Conservation (phyloP, 441 rosid species). For the Aquilaria agallochum region DNA sequence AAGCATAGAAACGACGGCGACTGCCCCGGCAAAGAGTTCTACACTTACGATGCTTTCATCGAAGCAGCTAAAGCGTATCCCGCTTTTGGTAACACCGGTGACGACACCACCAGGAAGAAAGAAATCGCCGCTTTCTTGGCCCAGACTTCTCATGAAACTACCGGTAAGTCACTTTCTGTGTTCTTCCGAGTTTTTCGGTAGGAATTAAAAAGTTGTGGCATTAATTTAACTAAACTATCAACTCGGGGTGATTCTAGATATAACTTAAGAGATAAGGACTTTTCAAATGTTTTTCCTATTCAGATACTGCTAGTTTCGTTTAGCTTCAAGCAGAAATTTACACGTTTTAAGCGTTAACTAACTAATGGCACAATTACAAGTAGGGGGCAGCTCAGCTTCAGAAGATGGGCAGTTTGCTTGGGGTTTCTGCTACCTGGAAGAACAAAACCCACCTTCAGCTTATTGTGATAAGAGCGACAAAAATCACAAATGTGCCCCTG, state of each 20-base stretch:
- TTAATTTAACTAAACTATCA: not conserved
- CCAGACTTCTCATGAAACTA: slow-evolving; percentile 59
- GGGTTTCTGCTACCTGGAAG: slow-evolving; percentile 50
- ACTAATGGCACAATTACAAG: no score
- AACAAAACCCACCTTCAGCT: slow-evolving; percentile 21
- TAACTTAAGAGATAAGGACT: no score
- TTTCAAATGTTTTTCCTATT: no score
- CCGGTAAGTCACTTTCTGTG: slow-evolving; percentile 19
- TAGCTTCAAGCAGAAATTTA: no score
- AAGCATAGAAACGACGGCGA: slow-evolving; percentile 38
- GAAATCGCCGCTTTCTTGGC: slow-evolving; percentile 70
- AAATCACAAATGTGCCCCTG: slow-evolving; percentile 32
- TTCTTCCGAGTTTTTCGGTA: not conserved
- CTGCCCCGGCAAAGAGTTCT: slow-evolving; percentile 47
- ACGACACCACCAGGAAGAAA: slow-evolving; percentile 27
- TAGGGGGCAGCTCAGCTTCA: slow-evolving; percentile 37
- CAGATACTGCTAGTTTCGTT: no score
- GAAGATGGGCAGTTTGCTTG: slow-evolving; percentile 49
- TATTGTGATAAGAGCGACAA: slow-evolving; percentile 26
- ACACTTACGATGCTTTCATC: slow-evolving; percentile 52
- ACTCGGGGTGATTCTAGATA: not conserved
- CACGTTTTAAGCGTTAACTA: no score
- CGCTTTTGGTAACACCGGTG: slow-evolving; percentile 46
- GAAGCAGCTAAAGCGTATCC: slow-evolving; percentile 41
- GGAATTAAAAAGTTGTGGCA: no score